Evolutionary conservation across 164 flowering plant genomes (phyloP), one percentile per base, ranked within the genome.

Genomic region (Saururus chinensis): DNA sequence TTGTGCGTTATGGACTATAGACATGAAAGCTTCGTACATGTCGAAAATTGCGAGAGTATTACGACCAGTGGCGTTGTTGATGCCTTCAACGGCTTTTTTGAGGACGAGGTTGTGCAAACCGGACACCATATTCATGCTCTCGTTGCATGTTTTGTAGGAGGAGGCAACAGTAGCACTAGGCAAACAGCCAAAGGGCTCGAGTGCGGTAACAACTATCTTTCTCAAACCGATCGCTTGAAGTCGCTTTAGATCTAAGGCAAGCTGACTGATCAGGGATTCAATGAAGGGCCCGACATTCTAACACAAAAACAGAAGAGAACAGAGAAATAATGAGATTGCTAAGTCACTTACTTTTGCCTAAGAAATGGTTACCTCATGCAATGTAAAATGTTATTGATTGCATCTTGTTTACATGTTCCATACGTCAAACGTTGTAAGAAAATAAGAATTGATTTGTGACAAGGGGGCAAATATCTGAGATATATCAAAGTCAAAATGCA

Each of bases 171-270:
- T 59, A 9, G 24, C 16, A 19, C 1, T 1, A 25, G 68, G 68
- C 52, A 59, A 19, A 52, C 63, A 65, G 23, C 68, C 68, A 9
- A 58, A 0, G 7, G 68, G 63, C 35, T 59, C 35, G 13, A 65
- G 14, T 9, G 56, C 63, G 5, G 48, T 59, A 9, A 65, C 51
- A 1, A 62, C 68, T 16, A 59, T 53, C 51, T 59, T 59, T 30
- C 48, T 59, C 56, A 59, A 57, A 4, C 68, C 68, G 2, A 65
- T 23, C 7, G 37, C 51, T 8, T 21, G 37, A 1, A 65, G 19
- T 11, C 62, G 51, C 40, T 59, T 52, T 20, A 65, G 0, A 42
- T 65, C 40, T 26, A 19, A 5, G 4, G 49, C 35, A 22, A 53
- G 35, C 23, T 65, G 63, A 0, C 51, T 52, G 22, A 65, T 19